phyloP scores from a whole-genome alignment of 768 basidiomycete genomes.

The Pleurotus salmoneostramineus region DNA sequence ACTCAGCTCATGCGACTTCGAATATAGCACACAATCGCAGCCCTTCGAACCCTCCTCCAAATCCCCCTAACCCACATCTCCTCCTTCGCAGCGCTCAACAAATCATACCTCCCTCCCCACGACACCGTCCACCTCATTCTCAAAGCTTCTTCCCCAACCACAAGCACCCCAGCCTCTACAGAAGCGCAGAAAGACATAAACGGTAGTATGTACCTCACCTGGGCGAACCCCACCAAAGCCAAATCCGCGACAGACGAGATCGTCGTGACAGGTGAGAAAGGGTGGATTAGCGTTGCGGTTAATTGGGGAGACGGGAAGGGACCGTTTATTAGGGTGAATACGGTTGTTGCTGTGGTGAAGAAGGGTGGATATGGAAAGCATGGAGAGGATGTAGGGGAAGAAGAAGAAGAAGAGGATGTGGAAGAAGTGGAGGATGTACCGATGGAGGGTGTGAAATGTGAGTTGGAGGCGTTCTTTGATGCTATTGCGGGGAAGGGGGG shows the following conservation, averaged over 20 bases:
- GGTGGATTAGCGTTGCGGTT: constrained; percentile 49
- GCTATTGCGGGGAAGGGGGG: constrained; percentile 50
- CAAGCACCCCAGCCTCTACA: no score
- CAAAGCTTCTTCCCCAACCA: constrained; percentile 30
- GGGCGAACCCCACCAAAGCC: constrained; percentile 47
- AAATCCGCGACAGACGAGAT: constrained; percentile 33
- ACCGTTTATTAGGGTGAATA: constrained; percentile 25
- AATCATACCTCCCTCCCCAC: constrained; percentile 68
- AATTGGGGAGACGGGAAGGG: constrained; percentile 18
- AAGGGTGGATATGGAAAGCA: constrained; percentile 11
- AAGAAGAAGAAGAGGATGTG: constrained; percentile 40
- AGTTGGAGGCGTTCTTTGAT: constrained; percentile 57
- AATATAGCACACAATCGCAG: constrained; percentile 60
- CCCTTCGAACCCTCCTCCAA: constrained; percentile 58
- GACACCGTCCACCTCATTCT: constrained; percentile 70
- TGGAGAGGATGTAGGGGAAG: constrained; percentile 38
- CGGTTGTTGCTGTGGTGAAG: constrained; percentile 32
- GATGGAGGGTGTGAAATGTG: constrained; percentile 48
- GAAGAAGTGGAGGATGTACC: constrained; percentile 50
- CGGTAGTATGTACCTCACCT: constrained; percentile 63
- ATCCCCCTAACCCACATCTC: constrained; percentile 50
- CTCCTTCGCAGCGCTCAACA: constrained; percentile 64
- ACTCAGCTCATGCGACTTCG: no score
- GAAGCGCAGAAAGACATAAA: constrained; percentile 31
- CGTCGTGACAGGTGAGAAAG: constrained; percentile 59